phyloP scores from a whole-genome alignment of 129 eudicot genomes.

The Silybum marianum region DNA sequence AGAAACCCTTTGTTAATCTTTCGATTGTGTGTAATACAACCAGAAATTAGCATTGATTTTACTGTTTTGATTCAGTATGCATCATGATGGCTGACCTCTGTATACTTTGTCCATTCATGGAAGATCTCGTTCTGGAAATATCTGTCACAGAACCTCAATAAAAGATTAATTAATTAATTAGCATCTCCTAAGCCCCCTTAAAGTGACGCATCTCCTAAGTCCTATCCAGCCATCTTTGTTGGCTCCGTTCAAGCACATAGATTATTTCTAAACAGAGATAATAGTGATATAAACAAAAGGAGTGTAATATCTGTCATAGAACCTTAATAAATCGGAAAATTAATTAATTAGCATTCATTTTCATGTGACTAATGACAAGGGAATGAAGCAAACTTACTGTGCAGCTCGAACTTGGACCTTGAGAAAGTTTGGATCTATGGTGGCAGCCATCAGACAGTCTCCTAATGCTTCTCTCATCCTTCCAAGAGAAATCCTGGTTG shows the following conservation, averaged over 20 bases:
- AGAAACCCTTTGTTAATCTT: no score
- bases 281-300: neutral
- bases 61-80: no score
- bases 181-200: neutral
- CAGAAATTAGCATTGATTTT: no score
- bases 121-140: no score
- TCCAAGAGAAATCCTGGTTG: slow-evolving; percentile 80
- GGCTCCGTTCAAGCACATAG: neutral
- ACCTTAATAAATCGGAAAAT: neutral
- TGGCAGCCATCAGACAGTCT: slow-evolving; percentile 82
- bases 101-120: no score
- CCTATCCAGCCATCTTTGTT: neutral
- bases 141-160: no score
- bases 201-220: neutral
- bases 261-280: neutral
- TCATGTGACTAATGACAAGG: slow-evolving; percentile 5
- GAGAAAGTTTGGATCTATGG: slow-evolving; percentile 73
- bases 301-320: neutral
- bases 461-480: slow-evolving; percentile 81
- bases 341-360: neutral
- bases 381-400: slow-evolving; percentile 48
- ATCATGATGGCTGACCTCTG: no score
- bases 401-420: slow-evolving; percentile 89
- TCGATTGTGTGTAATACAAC: no score
- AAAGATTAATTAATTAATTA: no score